A percentile compares a stretch with the other conserved stretches of the same genome.
Conservation (phyloP, 371 early-diverging fungal genomes). For the Amoeboradix gromovi region DNA sequence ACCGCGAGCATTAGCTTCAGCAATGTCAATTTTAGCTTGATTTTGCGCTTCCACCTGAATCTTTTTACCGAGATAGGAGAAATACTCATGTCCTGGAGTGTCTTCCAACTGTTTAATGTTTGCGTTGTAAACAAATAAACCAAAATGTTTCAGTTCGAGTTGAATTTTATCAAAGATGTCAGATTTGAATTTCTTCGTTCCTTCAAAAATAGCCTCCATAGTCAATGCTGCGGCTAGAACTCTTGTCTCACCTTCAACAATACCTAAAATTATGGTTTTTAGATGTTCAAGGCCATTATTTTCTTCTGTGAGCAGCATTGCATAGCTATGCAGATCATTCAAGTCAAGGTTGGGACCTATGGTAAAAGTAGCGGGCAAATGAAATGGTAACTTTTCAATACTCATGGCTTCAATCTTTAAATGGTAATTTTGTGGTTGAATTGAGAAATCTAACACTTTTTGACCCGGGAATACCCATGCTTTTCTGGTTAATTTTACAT, state of each 20-base stretch:
- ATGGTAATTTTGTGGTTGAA: slow-evolving; percentile 15
- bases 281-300: slow-evolving; percentile 6
- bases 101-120: slow-evolving; percentile 19
- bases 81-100: slow-evolving; percentile 18
- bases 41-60: slow-evolving; percentile 20
- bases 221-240: slow-evolving; percentile 20
- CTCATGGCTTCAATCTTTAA: slow-evolving; percentile 18
- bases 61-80: slow-evolving; percentile 15
- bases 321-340: slow-evolving; percentile 12
- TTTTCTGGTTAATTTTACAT: slow-evolving; percentile 82
- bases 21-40: slow-evolving; percentile 24
- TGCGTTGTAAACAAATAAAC: slow-evolving; percentile 19
- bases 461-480: slow-evolving; percentile 54
- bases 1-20: slow-evolving; percentile 15
- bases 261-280: slow-evolving; percentile 14
- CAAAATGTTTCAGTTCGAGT: slow-evolving; percentile 19
- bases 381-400: slow-evolving; percentile 19
- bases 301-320: slow-evolving; percentile 10
- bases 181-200: slow-evolving; percentile 9
- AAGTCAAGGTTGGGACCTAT: slow-evolving; percentile 13
- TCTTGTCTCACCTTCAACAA: slow-evolving; percentile 24
- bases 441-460: background rate
- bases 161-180: background rate
- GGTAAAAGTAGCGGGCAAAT: slow-evolving; percentile 19
- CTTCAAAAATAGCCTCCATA: slow-evolving; percentile 21